Base-by-base conservation (phyloP, 768 basidiomycete genomes). In the Calocybe gangraenosa region DNA sequence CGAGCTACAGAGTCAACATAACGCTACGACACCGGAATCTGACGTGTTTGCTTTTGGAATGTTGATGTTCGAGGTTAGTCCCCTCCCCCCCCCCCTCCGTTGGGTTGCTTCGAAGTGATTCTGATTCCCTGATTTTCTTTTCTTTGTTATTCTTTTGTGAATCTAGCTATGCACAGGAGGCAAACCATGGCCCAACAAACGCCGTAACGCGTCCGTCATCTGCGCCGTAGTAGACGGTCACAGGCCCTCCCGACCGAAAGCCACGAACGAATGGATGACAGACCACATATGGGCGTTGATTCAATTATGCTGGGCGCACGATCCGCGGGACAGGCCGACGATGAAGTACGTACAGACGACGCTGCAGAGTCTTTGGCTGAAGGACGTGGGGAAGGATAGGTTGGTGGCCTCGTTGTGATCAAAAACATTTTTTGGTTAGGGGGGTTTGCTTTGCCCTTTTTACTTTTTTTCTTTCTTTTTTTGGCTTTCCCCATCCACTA, bases 31-130 rank as follows among this genome's bases (percentile, higher is more conserved):
- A 2, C 38, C 44, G 1, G 36, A 47, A 34, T 37, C 51, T 20
- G 61, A 62, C 34, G 54, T 60, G 3, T 60, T 56, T 39, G 54
- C 54, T 20, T 60, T 62, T 40, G 59, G 51, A 5, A 59, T 60
- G 54, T 57, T 58, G 2, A 50, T 57, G 23, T 48, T 62, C 9
- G 59, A 62, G 44, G 61, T 62, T 19, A 36, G 42, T 7, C 7
- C 15, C 33, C 17, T 41, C 11, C 19, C 15, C 17, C 8, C 5
- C 25, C 11, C 25, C 6, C 11, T 28, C 11, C 25, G 25, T 11
- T 28, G 5, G 25, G 25, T 11, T 11, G 11, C 25, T 5, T 28
- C 6, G 5, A 28, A 28, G 6, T 28, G 25, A 28, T 11, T 28
- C 11, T 28, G 11, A 28, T 11, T 28, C 11, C 25, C 25, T 28